Base-by-base conservation (phyloP, 345 rosid genomes). In the Gynandropsis gynandra region DNA sequence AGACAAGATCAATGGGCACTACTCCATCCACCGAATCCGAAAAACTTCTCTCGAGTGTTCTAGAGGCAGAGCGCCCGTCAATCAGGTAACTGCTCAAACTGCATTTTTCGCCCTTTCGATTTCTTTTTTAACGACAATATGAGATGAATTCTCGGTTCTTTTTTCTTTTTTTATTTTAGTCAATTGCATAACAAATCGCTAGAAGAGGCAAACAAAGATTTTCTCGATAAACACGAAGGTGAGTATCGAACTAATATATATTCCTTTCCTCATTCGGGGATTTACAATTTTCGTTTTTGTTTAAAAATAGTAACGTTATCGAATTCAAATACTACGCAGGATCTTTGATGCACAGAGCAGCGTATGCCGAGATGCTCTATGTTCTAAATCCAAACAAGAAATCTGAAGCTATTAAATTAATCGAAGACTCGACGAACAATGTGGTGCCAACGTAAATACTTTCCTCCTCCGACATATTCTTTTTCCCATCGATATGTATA, bases 301-400 rank as follows among this genome's bases (percentile, higher is more conserved):
- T 45, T 6, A 24, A 47, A 38, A 16, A 11, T 45, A 32, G 8
- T 52, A 32, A 45, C 12, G 1, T 52, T 35, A 8, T 68, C 49
- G 33, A 17, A 54, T 19, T 29, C 5, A 42, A 40, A 1, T 62
- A 8, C 57, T 15, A 40, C 31, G 63, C 81, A 89, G 97, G 69
- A 74, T 89, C 95, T 32, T 78, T 89, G 78, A 76, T 80, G 85
- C 97, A 89, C 72, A 89, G 89, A 68, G 89, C 84, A 33, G 97
- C 97, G 38, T 89, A 70, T 50, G 93, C 97, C 13, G 97, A 89
- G 78, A 85, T 85, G 89, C 49, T 85, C 40, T 63, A 42, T 62
- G 59, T 78, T 44, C 76, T 89, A 61, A 89, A 85, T 62, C 79
- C 89, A 34, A 71, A 55, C 68, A 83, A 75, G 69, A 79, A 80